Evolutionary conservation across 2,329 filamentous ascomycete genomes (phyloP).

Genomic region (Xylariaceae sp.): DNA sequence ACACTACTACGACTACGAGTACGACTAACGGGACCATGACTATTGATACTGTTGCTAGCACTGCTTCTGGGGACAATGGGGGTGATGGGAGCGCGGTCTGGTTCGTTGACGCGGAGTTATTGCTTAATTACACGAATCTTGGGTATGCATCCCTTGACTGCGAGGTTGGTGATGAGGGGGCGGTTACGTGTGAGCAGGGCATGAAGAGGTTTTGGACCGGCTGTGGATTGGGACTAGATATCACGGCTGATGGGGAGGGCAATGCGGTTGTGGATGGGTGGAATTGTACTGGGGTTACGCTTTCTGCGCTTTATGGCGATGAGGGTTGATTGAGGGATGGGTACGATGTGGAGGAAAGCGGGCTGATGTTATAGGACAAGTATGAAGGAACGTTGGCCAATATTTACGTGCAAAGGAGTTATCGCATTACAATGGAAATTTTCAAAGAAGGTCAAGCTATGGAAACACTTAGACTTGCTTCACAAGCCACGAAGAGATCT

Average conservation of each 20-base stretch:
- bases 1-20: constrained; percentile 10
- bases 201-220: constrained; percentile 27
- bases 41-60: not conserved
- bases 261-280: constrained; percentile 27
- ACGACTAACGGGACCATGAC: not conserved
- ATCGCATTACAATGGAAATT: too few relatives aligned
- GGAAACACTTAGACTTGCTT: too few relatives aligned
- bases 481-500: too few relatives aligned
- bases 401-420: too few relatives aligned
- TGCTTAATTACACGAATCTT: constrained; percentile 19
- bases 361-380: too few relatives aligned
- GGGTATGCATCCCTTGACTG: constrained; percentile 23
- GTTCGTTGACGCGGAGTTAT: constrained; percentile 22
- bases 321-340: too few relatives aligned
- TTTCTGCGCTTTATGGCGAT: constrained; percentile 18
- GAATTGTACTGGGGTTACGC: constrained; percentile 25
- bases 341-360: too few relatives aligned
- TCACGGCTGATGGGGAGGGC: constrained; percentile 23
- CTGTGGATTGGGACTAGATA: constrained; percentile 30
- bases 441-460: too few relatives aligned
- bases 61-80: not conserved
- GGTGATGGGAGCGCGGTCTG: constrained; percentile 25
- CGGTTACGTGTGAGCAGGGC: constrained; percentile 22
- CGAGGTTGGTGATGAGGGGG: constrained; percentile 6
- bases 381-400: too few relatives aligned